These are phyloP conservation scores for Collybia sp. DNA, from an alignment of 768 basidiomycete genomes.

Conservation along the genomic window DNA sequence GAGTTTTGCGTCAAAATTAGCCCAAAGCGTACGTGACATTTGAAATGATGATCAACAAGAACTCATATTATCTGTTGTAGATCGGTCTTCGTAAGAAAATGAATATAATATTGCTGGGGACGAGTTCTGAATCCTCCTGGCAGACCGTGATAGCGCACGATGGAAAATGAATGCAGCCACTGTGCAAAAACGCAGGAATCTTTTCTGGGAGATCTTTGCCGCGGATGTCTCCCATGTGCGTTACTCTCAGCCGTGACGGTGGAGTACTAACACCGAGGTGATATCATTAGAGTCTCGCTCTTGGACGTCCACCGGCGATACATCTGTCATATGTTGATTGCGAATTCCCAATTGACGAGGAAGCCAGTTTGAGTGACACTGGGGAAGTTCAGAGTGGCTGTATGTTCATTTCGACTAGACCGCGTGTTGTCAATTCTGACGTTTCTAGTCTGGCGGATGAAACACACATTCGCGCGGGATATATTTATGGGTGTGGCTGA, in stretches of 20 bases:
- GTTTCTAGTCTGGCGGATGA: slow-evolving; percentile 50
- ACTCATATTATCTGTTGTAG: slow-evolving; percentile 12
- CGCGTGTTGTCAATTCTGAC: background rate
- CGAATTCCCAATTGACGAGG: slow-evolving; percentile 55
- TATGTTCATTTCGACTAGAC: slow-evolving; percentile 21
- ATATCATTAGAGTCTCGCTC: slow-evolving; percentile 40
- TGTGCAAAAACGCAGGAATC: slow-evolving; percentile 27
- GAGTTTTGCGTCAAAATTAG: slow-evolving; percentile 54
- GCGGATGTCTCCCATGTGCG: slow-evolving; percentile 32
- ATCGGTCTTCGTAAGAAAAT: slow-evolving; percentile 36
- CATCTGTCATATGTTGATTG: slow-evolving; percentile 57
- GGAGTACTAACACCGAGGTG: background rate
- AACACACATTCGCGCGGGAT: slow-evolving; percentile 46
- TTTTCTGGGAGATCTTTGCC: slow-evolving; percentile 36
- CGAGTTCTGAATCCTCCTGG: background rate
- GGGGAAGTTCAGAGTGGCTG: slow-evolving; percentile 46
- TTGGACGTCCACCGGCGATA: slow-evolving; percentile 58
- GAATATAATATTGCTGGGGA: background rate
- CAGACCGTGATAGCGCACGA: slow-evolving; percentile 36
- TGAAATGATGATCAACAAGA: background rate
- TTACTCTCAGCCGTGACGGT: slow-evolving; percentile 4
- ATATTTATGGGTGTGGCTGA: slow-evolving; percentile 45
- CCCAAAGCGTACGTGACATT: slow-evolving; percentile 40
- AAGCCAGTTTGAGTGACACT: slow-evolving; percentile 35
- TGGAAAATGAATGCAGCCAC: slow-evolving; percentile 33